Conservation (phyloP, 1,139 yeast genomes). For the Candida dubliniensis region DNA sequence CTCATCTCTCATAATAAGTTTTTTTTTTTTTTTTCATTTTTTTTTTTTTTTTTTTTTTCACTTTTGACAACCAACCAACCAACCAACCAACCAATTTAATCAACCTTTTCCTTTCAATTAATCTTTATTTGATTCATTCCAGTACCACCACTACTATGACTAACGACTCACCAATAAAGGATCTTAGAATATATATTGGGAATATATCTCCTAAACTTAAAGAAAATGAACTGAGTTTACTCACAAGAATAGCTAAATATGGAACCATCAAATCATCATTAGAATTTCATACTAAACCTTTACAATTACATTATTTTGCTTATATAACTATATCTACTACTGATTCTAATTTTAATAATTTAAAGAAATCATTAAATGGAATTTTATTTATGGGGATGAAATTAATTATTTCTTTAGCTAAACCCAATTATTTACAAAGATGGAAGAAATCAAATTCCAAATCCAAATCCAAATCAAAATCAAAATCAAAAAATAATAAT, state of each 20-base stretch:
- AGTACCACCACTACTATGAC: too few species aligned
- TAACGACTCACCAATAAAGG: conserved; percentile 26
- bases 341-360: conserved; percentile 41
- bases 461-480: too few species aligned
- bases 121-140: too few species aligned
- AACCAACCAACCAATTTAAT: too few species aligned
- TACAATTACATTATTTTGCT: conserved; percentile 59
- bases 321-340: conserved; percentile 60
- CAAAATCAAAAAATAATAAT: background rate
- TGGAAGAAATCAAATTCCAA: conserved; percentile 30
- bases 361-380: conserved; percentile 64
- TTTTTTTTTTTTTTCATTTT: too few species aligned
- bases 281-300: conserved; percentile 51
- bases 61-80: too few species aligned
- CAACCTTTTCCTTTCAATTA: conserved; percentile 7
- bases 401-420: conserved; percentile 53
- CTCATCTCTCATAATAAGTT: too few species aligned
- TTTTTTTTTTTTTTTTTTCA: too few species aligned
- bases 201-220: conserved; percentile 58
- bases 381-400: conserved; percentile 73
- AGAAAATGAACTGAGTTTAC: conserved; percentile 42
- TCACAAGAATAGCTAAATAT: conserved; percentile 46
- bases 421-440: conserved; percentile 31
- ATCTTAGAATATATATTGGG: conserved; percentile 63
- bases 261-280: conserved; percentile 47